A percentile compares a stretch with the other conserved stretches of the same genome.
Evolutionary conservation across 768 basidiomycete species (phyloP).

Genomic region (Tulasnella sp.): DNA sequence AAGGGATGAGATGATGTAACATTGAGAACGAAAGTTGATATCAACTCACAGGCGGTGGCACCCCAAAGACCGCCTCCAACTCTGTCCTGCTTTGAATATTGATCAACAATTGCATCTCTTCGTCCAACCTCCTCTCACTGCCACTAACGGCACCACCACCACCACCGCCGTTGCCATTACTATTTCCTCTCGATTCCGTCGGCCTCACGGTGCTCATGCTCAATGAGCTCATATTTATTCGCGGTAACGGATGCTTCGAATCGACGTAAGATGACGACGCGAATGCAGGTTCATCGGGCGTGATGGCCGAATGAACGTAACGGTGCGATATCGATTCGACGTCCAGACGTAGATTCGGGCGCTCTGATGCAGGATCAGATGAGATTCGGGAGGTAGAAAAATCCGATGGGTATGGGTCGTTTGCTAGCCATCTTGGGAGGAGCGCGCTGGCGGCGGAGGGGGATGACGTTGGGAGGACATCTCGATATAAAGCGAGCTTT

Average conservation of each 20-base stretch:
- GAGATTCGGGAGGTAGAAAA: neutral
- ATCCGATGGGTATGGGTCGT: neutral
- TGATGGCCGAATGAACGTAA: constrained; percentile 8
- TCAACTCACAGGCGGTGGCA: constrained; percentile 64
- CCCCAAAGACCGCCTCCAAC: constrained; percentile 66
- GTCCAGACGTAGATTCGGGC: neutral
- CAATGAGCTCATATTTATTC: neutral
- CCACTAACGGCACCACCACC: neutral
- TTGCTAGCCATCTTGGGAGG: constrained; percentile 4
- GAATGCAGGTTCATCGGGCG: neutral
- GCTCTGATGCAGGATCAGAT: neutral
- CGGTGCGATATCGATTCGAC: constrained; percentile 13
- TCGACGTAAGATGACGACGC: neutral
- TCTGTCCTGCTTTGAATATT: constrained; percentile 59
- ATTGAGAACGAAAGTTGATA: neutral
- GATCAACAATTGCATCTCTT: constrained; percentile 54
- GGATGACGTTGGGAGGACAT: constrained; percentile 46
- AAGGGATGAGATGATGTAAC: neutral
- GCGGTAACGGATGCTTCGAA: neutral
- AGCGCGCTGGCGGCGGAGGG: constrained; percentile 24
- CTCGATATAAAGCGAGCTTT: constrained; percentile 37
- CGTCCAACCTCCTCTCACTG: constrained; percentile 15
- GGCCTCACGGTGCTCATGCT: too few relatives aligned
- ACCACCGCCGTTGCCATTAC: neutral
- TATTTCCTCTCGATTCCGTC: neutral